A percentile compares a stretch with the other conserved stretches of the same genome.
These are phyloP conservation scores for Chalaropsis thielavioides DNA, from an alignment of 2,329 filamentous ascomycete species.

Conservation along the genomic window DNA sequence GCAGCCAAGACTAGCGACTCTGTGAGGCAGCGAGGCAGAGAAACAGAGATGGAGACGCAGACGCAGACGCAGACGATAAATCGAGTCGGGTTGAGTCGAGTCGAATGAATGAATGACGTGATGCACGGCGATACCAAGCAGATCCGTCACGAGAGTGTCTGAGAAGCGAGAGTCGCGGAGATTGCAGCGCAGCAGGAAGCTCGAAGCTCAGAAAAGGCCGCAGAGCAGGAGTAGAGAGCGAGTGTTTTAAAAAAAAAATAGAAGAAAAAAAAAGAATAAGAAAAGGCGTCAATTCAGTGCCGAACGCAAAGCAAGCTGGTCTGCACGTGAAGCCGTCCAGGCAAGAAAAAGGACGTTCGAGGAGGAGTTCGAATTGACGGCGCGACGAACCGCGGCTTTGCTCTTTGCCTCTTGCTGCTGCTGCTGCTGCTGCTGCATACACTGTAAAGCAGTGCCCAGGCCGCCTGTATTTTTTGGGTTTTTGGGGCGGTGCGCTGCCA, in stretches of 20 bases:
- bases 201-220: no score
- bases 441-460: not conserved
- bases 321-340: conserved; percentile 4
- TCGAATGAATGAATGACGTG: no score
- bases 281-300: not conserved
- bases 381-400: not conserved
- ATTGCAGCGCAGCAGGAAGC: no score
- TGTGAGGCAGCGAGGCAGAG: not conserved
- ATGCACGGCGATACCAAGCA: no score
- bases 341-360: not conserved
- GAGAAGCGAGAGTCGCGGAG: no score
- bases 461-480: no score
- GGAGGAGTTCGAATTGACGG: not conserved
- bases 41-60: not conserved
- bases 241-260: not conserved
- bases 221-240: not conserved
- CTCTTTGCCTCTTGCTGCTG: no score
- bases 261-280: not conserved
- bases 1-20: not conserved
- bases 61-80: no score
- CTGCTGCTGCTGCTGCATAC: not conserved
- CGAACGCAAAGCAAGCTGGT: not conserved
- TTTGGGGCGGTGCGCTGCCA: not conserved
- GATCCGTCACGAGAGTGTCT: no score
- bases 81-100: no score